Evolutionary conservation across 768 basidiomycete species (phyloP).

Genomic region (Kwoniella dejecticola): DNA sequence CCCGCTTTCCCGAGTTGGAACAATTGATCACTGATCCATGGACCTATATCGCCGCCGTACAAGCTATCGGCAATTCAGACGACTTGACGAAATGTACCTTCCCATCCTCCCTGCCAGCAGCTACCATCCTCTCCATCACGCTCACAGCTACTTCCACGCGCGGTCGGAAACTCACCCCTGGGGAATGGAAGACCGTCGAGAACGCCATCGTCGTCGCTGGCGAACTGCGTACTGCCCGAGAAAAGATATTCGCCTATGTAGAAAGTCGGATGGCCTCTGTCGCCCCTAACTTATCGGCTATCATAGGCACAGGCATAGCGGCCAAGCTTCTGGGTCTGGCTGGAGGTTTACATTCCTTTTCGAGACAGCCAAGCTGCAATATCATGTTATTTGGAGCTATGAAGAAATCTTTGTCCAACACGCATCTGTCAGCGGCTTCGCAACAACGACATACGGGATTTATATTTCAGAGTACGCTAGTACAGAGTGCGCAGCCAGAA

Average conservation of each 20-base stretch:
- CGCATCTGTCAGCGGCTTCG: conserved; percentile 80
- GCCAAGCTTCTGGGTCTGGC: conserved; percentile 97
- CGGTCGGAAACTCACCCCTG: conserved; percentile 69
- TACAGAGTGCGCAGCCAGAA: conserved; percentile 81
- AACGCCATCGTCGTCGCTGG: conserved; percentile 87
- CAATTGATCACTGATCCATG: conserved; percentile 88
- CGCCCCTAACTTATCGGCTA: conserved; percentile 96
- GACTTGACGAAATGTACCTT: conserved; percentile 86
- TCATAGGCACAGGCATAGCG: conserved; percentile 97
- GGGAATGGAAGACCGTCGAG: conserved; percentile 77
- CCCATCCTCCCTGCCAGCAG: conserved; percentile 75
- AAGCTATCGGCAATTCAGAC: conserved; percentile 80
- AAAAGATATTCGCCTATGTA: conserved; percentile 98
- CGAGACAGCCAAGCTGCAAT: conserved; percentile 94
- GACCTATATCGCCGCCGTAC: conserved; percentile 89
- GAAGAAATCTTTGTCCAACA: conserved; percentile 74
- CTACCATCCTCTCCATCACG: conserved; percentile 91
- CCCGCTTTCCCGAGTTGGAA: conserved; percentile 95
- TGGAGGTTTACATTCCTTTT: conserved; percentile 84
- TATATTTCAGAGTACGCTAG: conserved; percentile 88
- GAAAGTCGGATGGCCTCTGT: conserved; percentile 98
- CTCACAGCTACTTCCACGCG: conserved; percentile 91
- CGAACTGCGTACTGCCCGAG: conserved; percentile 81
- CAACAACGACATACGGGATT: conserved; percentile 94
- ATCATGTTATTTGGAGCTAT: conserved; percentile 88